Conservation (phyloP, 352 stramenopile species). For the Phytophthora idaei region DNA sequence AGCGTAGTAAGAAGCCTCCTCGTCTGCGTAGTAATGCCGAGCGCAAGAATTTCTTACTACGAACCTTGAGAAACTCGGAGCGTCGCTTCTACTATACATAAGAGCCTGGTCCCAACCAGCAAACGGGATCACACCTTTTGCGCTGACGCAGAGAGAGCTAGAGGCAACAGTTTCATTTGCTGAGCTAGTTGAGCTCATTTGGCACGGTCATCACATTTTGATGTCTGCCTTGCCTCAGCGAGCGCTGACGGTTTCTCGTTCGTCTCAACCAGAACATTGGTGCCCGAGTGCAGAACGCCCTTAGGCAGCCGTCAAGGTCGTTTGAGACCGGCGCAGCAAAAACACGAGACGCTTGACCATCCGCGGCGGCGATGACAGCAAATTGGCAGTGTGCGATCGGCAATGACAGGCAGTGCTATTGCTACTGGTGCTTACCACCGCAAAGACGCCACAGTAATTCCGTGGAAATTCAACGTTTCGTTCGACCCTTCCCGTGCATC, state of each 20-base stretch:
- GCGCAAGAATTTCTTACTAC: background rate
- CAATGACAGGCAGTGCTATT: background rate
- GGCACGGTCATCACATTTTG: background rate
- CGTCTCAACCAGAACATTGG: too few species aligned
- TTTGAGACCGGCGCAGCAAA: background rate
- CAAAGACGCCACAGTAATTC: background rate
- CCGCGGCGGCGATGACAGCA: background rate
- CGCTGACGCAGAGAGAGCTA: background rate
- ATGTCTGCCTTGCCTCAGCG: background rate
- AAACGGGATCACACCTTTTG: too few species aligned
- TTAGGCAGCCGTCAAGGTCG: too few species aligned
- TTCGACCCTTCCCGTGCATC: background rate
- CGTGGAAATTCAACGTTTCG: constrained; percentile 1
- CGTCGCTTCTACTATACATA: too few species aligned
- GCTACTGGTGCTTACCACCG: background rate
- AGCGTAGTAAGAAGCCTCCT: background rate
- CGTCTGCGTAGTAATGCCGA: background rate
- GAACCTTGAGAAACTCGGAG: background rate
- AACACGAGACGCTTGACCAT: constrained; percentile 23
- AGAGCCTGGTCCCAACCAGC: background rate
- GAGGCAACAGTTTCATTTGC: background rate
- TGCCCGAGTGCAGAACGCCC: too few species aligned
- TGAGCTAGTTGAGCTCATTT: background rate
- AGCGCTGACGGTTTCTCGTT: background rate
- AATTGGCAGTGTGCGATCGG: background rate